phyloP scores from a whole-genome alignment of 106 monocot species.

The Chionographis japonica region DNA sequence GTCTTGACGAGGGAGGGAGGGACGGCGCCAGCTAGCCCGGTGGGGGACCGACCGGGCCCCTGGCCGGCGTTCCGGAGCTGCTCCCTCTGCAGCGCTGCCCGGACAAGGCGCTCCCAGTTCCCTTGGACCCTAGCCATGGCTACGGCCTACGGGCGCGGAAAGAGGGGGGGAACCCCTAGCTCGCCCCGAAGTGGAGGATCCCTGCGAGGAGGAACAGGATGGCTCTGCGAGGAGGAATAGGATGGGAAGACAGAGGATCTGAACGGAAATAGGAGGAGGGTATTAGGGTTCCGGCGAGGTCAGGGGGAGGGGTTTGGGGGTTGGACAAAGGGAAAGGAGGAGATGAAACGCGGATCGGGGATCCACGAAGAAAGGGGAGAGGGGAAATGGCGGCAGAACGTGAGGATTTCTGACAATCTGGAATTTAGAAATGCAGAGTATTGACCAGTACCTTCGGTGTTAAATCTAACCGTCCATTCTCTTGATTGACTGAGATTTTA shows the following conservation, averaged over 20 bases:
- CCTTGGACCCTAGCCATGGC: constrained; percentile 35
- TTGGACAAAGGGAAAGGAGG: neutral
- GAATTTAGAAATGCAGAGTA: no score
- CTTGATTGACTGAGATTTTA: no score
- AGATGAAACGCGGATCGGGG: neutral
- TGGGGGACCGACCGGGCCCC: constrained; percentile 23
- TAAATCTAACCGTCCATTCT: no score
- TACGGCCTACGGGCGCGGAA: neutral
- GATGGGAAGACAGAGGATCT: neutral
- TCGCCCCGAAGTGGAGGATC: neutral
- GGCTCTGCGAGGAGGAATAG: no score
- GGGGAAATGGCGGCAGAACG: neutral
- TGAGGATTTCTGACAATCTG: no score
- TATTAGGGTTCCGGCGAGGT: neutral
- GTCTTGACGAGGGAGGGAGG: constrained; percentile 63
- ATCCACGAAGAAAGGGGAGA: neutral
- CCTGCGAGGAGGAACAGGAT: no score
- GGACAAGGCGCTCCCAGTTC: constrained; percentile 94
- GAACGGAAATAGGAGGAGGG: neutral
- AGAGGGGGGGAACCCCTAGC: neutral
- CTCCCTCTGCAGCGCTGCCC: constrained; percentile 62
- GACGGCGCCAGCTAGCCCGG: constrained; percentile 70
- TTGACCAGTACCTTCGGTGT: no score
- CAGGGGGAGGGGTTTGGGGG: neutral
- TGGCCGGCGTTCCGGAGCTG: constrained; percentile 44